These are phyloP conservation scores for Salvia sclarea DNA, from an alignment of 305 asterid species.

Conservation along the genomic window DNA sequence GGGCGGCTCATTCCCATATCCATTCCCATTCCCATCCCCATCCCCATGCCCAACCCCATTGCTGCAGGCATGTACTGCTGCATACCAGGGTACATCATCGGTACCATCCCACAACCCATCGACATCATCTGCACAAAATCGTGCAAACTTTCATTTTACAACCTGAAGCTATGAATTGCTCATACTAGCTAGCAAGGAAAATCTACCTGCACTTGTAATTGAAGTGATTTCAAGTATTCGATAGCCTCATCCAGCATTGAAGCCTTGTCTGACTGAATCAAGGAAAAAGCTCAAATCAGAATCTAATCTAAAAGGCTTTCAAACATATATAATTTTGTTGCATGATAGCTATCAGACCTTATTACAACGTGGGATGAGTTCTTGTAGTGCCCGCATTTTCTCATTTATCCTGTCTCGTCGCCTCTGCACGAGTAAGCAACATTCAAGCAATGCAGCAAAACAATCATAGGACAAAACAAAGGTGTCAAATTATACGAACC, in stretches of 20 bases:
- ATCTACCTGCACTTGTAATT: slow-evolving; percentile 79
- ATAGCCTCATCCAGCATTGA: slow-evolving; percentile 92
- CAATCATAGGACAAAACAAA: background rate
- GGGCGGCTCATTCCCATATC: slow-evolving; percentile 73
- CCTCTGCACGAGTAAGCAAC: slow-evolving; percentile 50
- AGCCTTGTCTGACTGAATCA: slow-evolving; percentile 77
- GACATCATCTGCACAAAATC: slow-evolving; percentile 60
- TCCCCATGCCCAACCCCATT: slow-evolving; percentile 70
- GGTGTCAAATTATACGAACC: slow-evolving; percentile 42
- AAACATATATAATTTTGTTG: too few species aligned
- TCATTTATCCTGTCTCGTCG: slow-evolving; percentile 92
- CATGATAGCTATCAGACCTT: too few species aligned
- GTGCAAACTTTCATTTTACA: background rate
- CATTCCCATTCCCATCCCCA: slow-evolving; percentile 70
- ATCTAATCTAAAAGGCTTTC: background rate
- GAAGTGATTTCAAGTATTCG: slow-evolving; percentile 78
- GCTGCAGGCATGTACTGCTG: slow-evolving; percentile 81
- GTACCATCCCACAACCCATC: slow-evolving; percentile 87
- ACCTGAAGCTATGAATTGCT: background rate
- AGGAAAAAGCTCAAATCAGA: slow-evolving; percentile 20
- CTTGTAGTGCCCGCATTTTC: slow-evolving; percentile 76
- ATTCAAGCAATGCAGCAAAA: slow-evolving; percentile 2
- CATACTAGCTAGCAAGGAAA: background rate
- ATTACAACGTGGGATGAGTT: slow-evolving; percentile 91
- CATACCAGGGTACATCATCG: slow-evolving; percentile 85